phyloP scores from a whole-genome alignment of 139 green algal genomes.

The Diplosphaera chodatii region DNA sequence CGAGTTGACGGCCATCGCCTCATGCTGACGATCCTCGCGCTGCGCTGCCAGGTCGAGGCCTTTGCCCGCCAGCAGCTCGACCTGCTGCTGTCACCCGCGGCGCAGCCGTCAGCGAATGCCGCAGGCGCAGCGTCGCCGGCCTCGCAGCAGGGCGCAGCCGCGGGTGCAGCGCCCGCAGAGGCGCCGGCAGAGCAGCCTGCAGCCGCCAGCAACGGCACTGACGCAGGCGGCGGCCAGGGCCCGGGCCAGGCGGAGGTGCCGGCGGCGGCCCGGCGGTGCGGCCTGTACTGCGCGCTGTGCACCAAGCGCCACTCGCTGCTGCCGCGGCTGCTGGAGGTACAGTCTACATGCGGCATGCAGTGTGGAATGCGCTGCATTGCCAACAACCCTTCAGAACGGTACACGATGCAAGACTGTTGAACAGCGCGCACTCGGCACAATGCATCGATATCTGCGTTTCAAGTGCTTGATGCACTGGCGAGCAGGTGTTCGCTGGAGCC shows the following conservation, averaged over 20 bases:
- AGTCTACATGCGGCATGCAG: no score
- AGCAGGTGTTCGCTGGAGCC: neutral
- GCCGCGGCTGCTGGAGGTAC: slow-evolving; percentile 33
- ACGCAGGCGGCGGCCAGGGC: neutral
- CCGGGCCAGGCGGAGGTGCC: slow-evolving; percentile 14
- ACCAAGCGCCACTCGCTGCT: slow-evolving; percentile 53
- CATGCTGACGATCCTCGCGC: no score
- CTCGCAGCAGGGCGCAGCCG: no score
- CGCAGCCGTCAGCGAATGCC: neutral
- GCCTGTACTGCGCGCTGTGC: slow-evolving; percentile 61
- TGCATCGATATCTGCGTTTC: no score
- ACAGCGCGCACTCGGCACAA: no score
- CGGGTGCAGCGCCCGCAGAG: slow-evolving; percentile 8
- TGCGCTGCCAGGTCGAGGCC: slow-evolving; percentile 37
- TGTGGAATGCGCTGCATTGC: no score
- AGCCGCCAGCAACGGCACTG: neutral
- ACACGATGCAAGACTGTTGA: no score
- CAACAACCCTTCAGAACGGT: no score
- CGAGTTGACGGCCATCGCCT: no score
- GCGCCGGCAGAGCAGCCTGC: neutral
- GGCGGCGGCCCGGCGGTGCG: slow-evolving; percentile 27
- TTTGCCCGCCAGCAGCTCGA: slow-evolving; percentile 32
- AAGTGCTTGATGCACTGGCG: neutral
- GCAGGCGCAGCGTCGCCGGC: neutral
- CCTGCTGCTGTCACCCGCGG: neutral